Conservation (phyloP, 805 yeast species). For the Clavispora asparagi region DNA sequence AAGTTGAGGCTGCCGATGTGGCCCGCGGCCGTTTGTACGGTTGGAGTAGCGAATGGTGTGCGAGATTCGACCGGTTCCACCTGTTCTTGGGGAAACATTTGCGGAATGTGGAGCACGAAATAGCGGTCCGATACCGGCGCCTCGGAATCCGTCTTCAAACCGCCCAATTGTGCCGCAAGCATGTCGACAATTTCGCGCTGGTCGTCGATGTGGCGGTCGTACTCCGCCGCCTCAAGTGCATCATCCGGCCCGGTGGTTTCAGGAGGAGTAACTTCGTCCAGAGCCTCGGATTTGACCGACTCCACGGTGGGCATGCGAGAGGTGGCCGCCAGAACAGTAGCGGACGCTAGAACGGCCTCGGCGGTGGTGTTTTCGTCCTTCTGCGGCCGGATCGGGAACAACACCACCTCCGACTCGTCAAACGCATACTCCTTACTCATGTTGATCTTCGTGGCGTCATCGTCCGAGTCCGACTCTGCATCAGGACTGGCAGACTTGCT, state of each 20-base stretch:
- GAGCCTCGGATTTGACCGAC: slow-evolving; percentile 26
- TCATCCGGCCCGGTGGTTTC: slow-evolving; percentile 22
- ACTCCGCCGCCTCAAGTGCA: slow-evolving; percentile 26
- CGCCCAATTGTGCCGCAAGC: slow-evolving; percentile 20
- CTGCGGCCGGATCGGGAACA: slow-evolving; percentile 69
- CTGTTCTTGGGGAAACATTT: slow-evolving; percentile 36
- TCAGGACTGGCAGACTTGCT: slow-evolving; percentile 14
- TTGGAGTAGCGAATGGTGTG: slow-evolving; percentile 7
- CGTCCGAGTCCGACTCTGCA: slow-evolving; percentile 39
- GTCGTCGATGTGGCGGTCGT: slow-evolving; percentile 25
- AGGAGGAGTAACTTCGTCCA: slow-evolving; percentile 27
- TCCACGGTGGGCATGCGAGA: slow-evolving; percentile 10
- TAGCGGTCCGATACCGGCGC: slow-evolving; percentile 16
- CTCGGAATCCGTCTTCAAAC: slow-evolving; percentile 15
- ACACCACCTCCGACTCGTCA: slow-evolving; percentile 46
- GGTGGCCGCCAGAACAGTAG: slow-evolving; percentile 17
- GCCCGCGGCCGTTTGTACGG: slow-evolving; percentile 36
- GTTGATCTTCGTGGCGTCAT: slow-evolving; percentile 46
- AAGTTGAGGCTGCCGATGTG: slow-evolving; percentile 66
- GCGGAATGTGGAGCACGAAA: slow-evolving; percentile 47
- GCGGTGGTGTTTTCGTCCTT: slow-evolving; percentile 33
- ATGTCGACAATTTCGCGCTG: slow-evolving; percentile 25
- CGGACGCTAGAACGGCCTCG: slow-evolving; percentile 18
- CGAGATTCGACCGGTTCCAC: slow-evolving; percentile 2
- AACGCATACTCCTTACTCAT: slow-evolving; percentile 58